A percentile compares a stretch with the other conserved stretches of the same genome.
Conservation (phyloP, 805 yeast species). For the Candida jianshihensis region DNA sequence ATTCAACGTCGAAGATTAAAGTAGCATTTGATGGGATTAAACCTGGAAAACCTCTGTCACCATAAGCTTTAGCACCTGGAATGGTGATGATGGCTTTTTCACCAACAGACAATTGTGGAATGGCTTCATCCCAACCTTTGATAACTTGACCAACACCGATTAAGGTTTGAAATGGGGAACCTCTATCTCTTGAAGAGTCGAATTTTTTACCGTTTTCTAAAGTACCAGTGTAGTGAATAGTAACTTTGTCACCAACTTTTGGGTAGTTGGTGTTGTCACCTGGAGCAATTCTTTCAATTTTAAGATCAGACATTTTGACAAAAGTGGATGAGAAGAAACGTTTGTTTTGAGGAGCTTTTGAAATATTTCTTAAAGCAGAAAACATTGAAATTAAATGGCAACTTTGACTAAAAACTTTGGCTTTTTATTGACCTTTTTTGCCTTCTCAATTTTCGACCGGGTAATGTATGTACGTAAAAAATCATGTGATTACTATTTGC, state of each 20-base stretch:
- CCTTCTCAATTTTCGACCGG: no score
- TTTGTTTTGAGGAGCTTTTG: background rate
- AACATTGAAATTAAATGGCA: no score
- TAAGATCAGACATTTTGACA: slow-evolving; percentile 22
- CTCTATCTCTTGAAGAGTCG: slow-evolving; percentile 93
- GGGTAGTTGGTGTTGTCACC: slow-evolving; percentile 88
- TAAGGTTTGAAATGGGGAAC: slow-evolving; percentile 87
- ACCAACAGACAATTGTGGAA: slow-evolving; percentile 88
- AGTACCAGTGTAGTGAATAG: slow-evolving; percentile 95
- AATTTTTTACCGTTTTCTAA: slow-evolving; percentile 93
- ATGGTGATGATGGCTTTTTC: slow-evolving; percentile 89
- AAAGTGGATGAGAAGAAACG: slow-evolving; percentile 16
- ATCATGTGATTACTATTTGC: no score
- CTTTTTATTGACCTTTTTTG: no score
- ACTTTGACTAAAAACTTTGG: no score
- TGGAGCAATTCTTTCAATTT: slow-evolving; percentile 24
- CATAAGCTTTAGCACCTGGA: slow-evolving; percentile 91
- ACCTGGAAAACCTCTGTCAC: slow-evolving; percentile 93
- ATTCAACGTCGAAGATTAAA: slow-evolving; percentile 78
- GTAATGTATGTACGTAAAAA: no score
- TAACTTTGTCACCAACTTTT: slow-evolving; percentile 76
- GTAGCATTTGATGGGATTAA: slow-evolving; percentile 96
- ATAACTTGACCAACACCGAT: slow-evolving; percentile 97
- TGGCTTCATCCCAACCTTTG: slow-evolving; percentile 94
- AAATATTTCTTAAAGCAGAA: background rate